Evolutionary conservation across 768 basidiomycete species (phyloP).

Genomic region (Sporobolomyces roseus): DNA sequence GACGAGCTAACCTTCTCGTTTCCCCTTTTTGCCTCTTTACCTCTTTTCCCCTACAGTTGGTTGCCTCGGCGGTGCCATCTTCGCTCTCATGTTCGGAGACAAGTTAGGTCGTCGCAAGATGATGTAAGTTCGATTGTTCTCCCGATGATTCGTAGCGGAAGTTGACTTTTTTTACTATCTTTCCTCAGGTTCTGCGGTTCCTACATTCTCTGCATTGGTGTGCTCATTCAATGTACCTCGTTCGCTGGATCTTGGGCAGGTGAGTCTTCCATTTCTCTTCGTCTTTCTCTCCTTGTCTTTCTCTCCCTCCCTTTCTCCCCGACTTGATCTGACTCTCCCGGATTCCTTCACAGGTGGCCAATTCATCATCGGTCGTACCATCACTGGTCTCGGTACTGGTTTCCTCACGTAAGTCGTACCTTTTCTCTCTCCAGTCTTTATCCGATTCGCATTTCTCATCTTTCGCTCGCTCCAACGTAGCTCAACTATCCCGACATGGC

Average conservation of each 20-base stretch:
- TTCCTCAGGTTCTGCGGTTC: slow-evolving; percentile 46
- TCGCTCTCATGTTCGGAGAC: slow-evolving; percentile 44
- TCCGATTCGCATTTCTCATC: neutral
- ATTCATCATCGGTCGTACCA: slow-evolving; percentile 22
- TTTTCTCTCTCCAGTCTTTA: neutral
- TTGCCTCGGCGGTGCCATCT: slow-evolving; percentile 32
- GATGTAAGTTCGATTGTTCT: too few species aligned
- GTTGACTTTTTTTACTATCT: too few species aligned
- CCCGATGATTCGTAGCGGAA: too few species aligned
- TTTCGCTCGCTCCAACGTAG: neutral
- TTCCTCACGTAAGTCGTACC: slow-evolving; percentile 48
- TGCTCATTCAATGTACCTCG: slow-evolving; percentile 51
- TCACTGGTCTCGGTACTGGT: slow-evolving; percentile 50
- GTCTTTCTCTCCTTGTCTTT: too few species aligned
- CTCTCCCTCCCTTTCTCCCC: too few species aligned
- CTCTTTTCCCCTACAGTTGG: slow-evolving; percentile 47
- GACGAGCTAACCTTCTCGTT: too few species aligned
- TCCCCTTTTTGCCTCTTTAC: slow-evolving; percentile 13
- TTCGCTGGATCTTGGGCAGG: slow-evolving; percentile 44
- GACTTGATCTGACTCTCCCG: too few species aligned
- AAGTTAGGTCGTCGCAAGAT: slow-evolving; percentile 49
- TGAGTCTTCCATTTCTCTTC: too few species aligned
- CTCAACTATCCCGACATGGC: slow-evolving; percentile 54
- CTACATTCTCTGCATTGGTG: slow-evolving; percentile 51
- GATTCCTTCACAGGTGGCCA: too few species aligned